These are phyloP conservation scores for Nitzschia sp. DNA, from an alignment of 108 stramenopile genomes.

Conservation along the genomic window DNA sequence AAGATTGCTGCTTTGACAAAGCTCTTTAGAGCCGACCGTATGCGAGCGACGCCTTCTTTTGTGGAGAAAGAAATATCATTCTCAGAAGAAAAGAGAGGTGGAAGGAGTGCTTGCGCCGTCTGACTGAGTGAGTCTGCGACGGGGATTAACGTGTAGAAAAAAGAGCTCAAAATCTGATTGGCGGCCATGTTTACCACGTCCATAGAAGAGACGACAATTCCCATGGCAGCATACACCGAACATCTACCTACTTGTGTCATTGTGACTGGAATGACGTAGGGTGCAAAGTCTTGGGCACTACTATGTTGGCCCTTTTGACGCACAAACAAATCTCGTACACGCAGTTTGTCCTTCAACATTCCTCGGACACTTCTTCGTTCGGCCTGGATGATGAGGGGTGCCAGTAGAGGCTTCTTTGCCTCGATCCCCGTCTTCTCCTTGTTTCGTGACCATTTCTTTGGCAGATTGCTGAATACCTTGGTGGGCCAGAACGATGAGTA, in stretches of 20 bases:
- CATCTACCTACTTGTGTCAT: conserved; percentile 76
- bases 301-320: conserved; percentile 25
- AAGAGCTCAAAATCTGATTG: conserved; percentile 70
- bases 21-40: conserved; percentile 52
- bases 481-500: no score
- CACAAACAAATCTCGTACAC: conserved; percentile 38
- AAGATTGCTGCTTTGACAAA: conserved; percentile 67
- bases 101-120: conserved; percentile 82
- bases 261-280: conserved; percentile 80
- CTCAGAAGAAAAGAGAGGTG: conserved; percentile 33
- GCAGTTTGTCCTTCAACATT: conserved; percentile 35
- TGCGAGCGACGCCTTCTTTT: conserved; percentile 45
- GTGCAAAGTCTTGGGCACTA: conserved; percentile 46
- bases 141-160: conserved; percentile 77
- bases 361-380: conserved; percentile 30
- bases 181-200: conserved; percentile 79
- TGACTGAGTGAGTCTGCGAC: conserved; percentile 75
- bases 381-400: no score
- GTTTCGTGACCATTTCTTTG: not conserved
- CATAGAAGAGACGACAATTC: conserved; percentile 72
- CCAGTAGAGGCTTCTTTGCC: no score
- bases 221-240: conserved; percentile 80
- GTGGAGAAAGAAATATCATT: conserved; percentile 9
- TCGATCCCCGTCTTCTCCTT: no score
- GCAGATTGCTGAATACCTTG: not conserved